Evolutionary conservation across 1,284 basidiomycete species (phyloP), one percentile per base, ranked within the genome.

Genomic region (Sporisorium exsertum): DNA sequence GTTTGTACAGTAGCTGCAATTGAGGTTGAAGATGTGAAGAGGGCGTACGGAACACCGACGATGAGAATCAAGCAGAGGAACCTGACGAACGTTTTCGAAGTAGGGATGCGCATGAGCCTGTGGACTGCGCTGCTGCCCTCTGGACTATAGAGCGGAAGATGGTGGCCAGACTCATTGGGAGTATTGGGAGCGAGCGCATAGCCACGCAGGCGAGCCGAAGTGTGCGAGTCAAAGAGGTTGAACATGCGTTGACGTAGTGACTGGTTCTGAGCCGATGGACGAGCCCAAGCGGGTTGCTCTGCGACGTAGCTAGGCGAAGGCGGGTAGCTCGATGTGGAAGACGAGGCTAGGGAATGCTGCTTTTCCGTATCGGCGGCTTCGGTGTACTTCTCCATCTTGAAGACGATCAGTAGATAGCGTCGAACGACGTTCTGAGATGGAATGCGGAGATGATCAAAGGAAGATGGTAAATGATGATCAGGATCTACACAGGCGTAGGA

Each of bases 311-410:
- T 35, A 1, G 62, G 62, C 18, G 62, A 64, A 6, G 62, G 64
- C 26, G 64, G 64, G 27, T 65, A 65, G 45, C 57, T 65, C 18
- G 64, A 54, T 10, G 51, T 35, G 13, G 57, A 45, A 8, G 52
- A 49, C 8, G 33, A 40, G 8, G 64, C 6, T 9, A 20, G 32
- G 42, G 22, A 35, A 20, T 51, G 32, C 37, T 52, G 22, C 15
- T 62, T 47, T 32, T 52, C 51, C 15, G 10, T 10, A 5, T 37
- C 33, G 7, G 20, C 16, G 20, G 5, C 20, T 18, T 52, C 51
- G 29, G 22, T 35, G 33, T 52, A 37, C 33, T 33, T 52, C 2
- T 37, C 22, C 51, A 52, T 52, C 18, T 32, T 52, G 51, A 9
- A 37, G 33, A 13, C 51, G 24, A 22, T 46, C 22, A 24, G 22